Base-by-base conservation (phyloP, 1,284 basidiomycete genomes). In the Apiotrichum laibachii region DNA sequence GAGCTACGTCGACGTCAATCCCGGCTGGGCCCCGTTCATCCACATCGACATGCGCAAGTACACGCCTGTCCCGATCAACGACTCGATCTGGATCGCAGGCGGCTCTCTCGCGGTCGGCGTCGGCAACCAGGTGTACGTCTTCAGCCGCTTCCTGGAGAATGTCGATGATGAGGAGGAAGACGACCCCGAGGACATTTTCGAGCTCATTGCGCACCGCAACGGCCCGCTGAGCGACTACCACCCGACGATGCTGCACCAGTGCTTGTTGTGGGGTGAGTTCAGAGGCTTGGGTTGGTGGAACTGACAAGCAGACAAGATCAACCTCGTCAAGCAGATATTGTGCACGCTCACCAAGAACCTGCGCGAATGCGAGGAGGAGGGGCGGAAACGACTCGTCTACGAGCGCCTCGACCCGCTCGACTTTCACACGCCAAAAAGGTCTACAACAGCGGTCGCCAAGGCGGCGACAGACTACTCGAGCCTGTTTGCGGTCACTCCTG, bases 201-300 rank as follows among this genome's bases (percentile, higher is more conserved):
- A 92, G 69, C 82, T 88, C 66, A 89, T 92, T 45, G 89, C 88
- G 7, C 79, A 86, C 62, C 82, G 85, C 54, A 94, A 92, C 72
- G 90, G 89, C 0, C 91, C 92, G 1, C 77, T 96, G 47, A 84
- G 85, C 34, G 89, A 95, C 73, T 92, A 90, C 73, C 90, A 95
- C 76, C 92, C 92, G 2, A 90, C 93, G 67, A 88, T 94, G 82
- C 76, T 96, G 15, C 79, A 91, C n/a, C 93, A 95, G 70, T 92
- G 90, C 70, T 80, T 96, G 45, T 78, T 94, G 15, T 94, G 92
- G 90, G 87, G 92, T 93, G 65, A 61, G 85, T 64, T 15, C 2
- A 31, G 26, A 7, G 26, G 26, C 4, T 31, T 7, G 10, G 5
- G 10, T 1, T 39, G 39, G n/a, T n/a, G 11, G n/a, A 47, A 44